Evolutionary conservation across 1,284 basidiomycete species (phyloP).

Genomic region (Malassezia dermatis): DNA sequence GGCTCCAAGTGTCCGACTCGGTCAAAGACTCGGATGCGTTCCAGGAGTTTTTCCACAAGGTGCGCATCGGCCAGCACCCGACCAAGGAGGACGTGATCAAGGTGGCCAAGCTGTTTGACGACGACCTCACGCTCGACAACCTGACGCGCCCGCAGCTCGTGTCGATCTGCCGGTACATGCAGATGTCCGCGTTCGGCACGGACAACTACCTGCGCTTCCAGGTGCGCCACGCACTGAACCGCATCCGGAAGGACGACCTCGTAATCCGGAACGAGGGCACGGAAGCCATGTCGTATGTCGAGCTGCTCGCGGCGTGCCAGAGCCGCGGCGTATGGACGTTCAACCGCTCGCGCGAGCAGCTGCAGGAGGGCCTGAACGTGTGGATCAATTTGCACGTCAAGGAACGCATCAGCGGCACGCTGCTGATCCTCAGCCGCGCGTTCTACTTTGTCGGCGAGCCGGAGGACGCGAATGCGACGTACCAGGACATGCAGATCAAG

Average conservation of each 20-base stretch:
- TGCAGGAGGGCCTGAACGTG: conserved; percentile 76
- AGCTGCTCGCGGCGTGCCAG: conserved; percentile 85
- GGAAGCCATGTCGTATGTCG: conserved; percentile 75
- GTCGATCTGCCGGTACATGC: conserved; percentile 86
- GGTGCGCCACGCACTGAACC: conserved; percentile 71
- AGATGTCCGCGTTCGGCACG: conserved; percentile 93
- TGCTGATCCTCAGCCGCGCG: conserved; percentile 81
- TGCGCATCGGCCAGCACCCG: conserved; percentile 88
- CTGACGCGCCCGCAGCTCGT: conserved; percentile 91
- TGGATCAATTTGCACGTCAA: conserved; percentile 91
- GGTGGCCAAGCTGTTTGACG: conserved; percentile 91
- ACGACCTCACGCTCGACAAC: conserved; percentile 95
- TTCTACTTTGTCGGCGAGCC: conserved; percentile 62
- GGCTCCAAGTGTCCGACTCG: conserved; percentile 67
- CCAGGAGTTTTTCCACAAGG: conserved; percentile 98
- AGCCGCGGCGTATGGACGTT: conserved; percentile 82
- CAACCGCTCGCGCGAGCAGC: conserved; percentile 54
- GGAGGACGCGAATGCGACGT: conserved; percentile 21
- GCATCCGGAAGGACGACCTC: conserved; percentile 80
- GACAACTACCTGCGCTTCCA: conserved; percentile 95
- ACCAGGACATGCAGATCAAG: conserved; percentile 54
- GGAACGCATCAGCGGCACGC: conserved; percentile 74
- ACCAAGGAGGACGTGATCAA: conserved; percentile 78
- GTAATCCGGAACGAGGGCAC: conserved; percentile 79
- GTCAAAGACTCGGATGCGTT: conserved; percentile 90